A percentile compares a stretch with the other conserved stretches of the same genome.
These are phyloP conservation scores for Physcomitrium patens DNA, from an alignment of 225 moss, liverwort and hornwort genomes.

Conservation along the genomic window DNA sequence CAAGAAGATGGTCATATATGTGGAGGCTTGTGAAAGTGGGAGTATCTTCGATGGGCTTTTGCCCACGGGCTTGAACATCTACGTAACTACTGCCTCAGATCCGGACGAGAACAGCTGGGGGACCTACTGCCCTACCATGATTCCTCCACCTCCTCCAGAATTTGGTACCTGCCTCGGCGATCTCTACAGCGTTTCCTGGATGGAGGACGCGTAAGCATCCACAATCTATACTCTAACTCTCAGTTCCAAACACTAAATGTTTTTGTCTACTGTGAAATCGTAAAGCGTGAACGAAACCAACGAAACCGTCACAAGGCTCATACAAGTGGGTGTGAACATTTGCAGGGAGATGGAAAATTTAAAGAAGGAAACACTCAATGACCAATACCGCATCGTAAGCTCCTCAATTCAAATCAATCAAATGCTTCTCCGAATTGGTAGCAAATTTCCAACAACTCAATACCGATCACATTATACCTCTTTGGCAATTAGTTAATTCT, in stretches of 20 bases:
- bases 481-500: too few species aligned
- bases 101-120: slow-evolving; percentile 66
- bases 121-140: slow-evolving; percentile 58
- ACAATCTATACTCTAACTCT: slow-evolving; percentile 11
- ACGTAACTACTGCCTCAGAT: slow-evolving; percentile 63
- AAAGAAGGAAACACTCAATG: slow-evolving; percentile 75
- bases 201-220: slow-evolving; percentile 59
- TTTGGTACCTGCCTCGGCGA: slow-evolving; percentile 63
- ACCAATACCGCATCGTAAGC: slow-evolving; percentile 91
- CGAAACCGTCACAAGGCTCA: not conserved
- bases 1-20: slow-evolving; percentile 77
- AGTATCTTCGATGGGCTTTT: slow-evolving; percentile 65
- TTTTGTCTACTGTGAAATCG: not conserved
- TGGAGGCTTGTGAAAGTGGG: slow-evolving; percentile 73
- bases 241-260: not conserved
- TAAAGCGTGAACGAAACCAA: slow-evolving; percentile 1
- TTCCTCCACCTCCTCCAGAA: slow-evolving; percentile 45
- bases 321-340: slow-evolving; percentile 18
- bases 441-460: not conserved
- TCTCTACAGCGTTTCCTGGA: slow-evolving; percentile 69
- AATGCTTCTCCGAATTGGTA: slow-evolving; percentile 8
- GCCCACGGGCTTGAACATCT: slow-evolving; percentile 55
- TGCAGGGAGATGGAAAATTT: slow-evolving; percentile 79
- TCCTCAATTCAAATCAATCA: slow-evolving; percentile 23
- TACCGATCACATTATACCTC: too few species aligned